These are phyloP conservation scores for Glaciozyma antarctica DNA, from an alignment of 768 basidiomycete species.

Conservation along the genomic window DNA sequence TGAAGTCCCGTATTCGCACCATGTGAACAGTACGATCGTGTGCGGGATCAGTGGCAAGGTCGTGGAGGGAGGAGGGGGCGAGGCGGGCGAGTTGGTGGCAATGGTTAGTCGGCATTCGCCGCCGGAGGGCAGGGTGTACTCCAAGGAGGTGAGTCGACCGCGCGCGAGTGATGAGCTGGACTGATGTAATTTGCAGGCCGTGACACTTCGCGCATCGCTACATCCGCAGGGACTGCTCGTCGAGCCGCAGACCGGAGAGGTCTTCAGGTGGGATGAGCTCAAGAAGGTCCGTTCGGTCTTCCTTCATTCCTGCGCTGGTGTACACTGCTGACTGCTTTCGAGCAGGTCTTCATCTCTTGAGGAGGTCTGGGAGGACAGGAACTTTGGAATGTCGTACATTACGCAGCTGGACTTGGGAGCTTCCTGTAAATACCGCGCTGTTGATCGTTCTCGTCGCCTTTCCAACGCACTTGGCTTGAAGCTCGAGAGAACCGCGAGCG, in stretches of 20 bases:
- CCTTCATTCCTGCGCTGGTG: not conserved
- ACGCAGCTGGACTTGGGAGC: not conserved
- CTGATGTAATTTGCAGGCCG: not conserved
- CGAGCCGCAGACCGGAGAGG: slow-evolving; percentile 64
- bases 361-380: too few species aligned
- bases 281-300: slow-evolving; percentile 54
- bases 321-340: not conserved
- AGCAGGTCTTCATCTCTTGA: slow-evolving; percentile 8
- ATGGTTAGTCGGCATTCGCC: slow-evolving; percentile 9
- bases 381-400: not conserved
- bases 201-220: slow-evolving; percentile 43
- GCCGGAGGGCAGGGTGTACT: slow-evolving; percentile 25
- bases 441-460: too few species aligned
- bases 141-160: slow-evolving; percentile 45
- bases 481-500: too few species aligned
- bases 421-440: too few species aligned
- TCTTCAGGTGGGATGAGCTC: slow-evolving; percentile 56
- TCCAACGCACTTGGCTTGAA: too few species aligned
- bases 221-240: slow-evolving; percentile 85
- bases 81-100: slow-evolving; percentile 28
- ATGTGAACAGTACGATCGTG: slow-evolving; percentile 90
- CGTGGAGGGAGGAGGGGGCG: slow-evolving; percentile 65
- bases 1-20: slow-evolving; percentile 85
- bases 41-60: slow-evolving; percentile 83
- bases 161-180: too few species aligned